phyloP scores from a whole-genome alignment of 164 flowering plant species.

The Umbilicus rupestris region DNA sequence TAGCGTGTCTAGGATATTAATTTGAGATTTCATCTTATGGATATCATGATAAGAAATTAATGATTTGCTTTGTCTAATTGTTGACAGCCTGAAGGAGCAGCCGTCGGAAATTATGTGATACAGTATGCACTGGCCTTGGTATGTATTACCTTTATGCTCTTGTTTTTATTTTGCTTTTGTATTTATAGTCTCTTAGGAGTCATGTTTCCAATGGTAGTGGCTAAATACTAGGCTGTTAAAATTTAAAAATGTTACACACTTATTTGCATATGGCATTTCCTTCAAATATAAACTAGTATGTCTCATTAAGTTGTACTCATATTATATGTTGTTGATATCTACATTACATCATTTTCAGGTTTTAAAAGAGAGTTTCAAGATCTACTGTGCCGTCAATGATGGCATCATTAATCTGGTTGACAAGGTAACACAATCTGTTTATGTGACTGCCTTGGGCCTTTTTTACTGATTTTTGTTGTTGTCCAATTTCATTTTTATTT shows the following conservation, averaged over 20 bases:
- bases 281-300: too few relatives aligned
- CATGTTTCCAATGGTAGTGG: background rate
- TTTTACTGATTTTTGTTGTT: background rate
- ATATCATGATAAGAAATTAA: background rate
- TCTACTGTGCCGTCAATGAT: constrained; percentile 93
- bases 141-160: constrained; percentile 17
- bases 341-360: constrained; percentile 44
- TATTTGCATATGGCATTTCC: background rate
- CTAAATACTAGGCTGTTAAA: too few relatives aligned
- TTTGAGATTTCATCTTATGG: too few relatives aligned
- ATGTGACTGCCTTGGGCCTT: background rate
- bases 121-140: constrained; percentile 97
- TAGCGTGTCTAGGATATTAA: too few relatives aligned
- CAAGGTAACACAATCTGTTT: constrained; percentile 42
- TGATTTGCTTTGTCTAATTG: constrained; percentile 7
- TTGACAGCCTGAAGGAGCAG: constrained; percentile 98
- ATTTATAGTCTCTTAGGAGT: background rate
- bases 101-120: constrained; percentile 68
- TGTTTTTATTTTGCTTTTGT: background rate
- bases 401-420: constrained; percentile 97
- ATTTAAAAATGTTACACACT: too few relatives aligned
- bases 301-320: too few relatives aligned
- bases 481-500: constrained; percentile 9
- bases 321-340: background rate
- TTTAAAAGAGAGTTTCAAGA: constrained; percentile 95